Evolutionary conservation across 352 stramenopile genomes (phyloP), one percentile per base, ranked within the genome.

Genomic region (Blastocystis sp.): DNA sequence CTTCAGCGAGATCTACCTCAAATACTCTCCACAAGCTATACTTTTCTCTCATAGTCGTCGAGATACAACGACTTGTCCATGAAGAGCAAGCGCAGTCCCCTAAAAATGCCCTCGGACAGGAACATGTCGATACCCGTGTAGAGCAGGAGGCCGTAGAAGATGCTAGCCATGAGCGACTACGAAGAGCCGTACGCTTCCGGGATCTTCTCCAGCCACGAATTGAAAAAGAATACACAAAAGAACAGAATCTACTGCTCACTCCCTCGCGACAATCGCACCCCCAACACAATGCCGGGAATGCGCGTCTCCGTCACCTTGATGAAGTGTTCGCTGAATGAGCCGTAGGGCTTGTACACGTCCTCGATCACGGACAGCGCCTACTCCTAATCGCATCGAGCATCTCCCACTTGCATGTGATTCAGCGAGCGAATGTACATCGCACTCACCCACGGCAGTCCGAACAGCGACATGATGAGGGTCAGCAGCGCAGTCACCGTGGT

Each of bases 341-440:
- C 71, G 28, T 81, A 81, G n/a, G 71, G 71, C n/a, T 81, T 81
- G 56, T 81, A 81, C 3, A 81, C 71, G 43, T 81, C 71, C 53
- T 81, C 41, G 43, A 81, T 81, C 19, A 81, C 71, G 14, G 71
- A 81, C 59, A 81, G 45, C 53, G 40, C 71, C 56, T 71, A n/a
- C 28, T 52, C 21, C 48, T 71, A 21, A 71, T 71, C 34, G 23
- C 48, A 5, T 38, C 64, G 3, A 66, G 40, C 28, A 66, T n/a
- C 34, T 23, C 23, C 40, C 48, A 71, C 48, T 38, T 81, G 71
- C 43, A 81, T 23, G 28, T 81, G 71, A 11, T 81, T 41, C 5
- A 59, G 23, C 19, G 71, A 81, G 14, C 71, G 71, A 66, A 81
- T 81, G 53, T 81, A 81, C 71, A 81, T 81, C 21, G 71, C 71